Evolutionary conservation across 306 rosid species (phyloP).

Genomic region (Cicer pinnatifidum): DNA sequence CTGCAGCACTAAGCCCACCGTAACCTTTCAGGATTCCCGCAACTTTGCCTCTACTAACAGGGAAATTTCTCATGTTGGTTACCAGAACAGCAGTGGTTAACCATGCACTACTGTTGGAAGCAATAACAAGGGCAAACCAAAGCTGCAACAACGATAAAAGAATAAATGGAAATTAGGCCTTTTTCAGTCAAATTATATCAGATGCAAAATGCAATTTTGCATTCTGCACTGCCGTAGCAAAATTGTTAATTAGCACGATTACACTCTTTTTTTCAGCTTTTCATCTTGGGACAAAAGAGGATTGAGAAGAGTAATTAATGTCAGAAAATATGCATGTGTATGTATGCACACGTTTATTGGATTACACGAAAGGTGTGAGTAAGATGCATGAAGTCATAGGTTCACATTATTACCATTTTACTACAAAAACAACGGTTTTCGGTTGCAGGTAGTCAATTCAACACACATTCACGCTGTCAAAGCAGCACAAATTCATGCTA

Average conservation of each 20-base stretch:
- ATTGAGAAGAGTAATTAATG: not conserved
- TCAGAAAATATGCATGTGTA: not conserved
- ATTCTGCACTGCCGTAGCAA: not conserved
- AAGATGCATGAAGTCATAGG: not conserved
- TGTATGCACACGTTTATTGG: not conserved
- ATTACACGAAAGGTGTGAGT: not conserved
- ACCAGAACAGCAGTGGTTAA: conserved; percentile 73
- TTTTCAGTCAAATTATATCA: not conserved
- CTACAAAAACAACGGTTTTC: not conserved
- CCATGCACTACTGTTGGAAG: conserved; percentile 79
- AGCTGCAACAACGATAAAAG: conserved; percentile 50
- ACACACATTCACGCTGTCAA: not conserved
- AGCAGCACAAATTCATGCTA: not conserved
- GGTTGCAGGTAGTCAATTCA: not conserved
- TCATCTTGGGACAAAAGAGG: not conserved
- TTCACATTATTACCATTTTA: not conserved
- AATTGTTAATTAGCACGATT: not conserved
- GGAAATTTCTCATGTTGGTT: conserved; percentile 87
- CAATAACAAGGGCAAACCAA: conserved; percentile 70
- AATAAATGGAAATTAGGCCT: conserved; percentile 10
- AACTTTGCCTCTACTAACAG: conserved; percentile 70
- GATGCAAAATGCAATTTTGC: conserved; percentile 25
- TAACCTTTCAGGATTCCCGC: conserved; percentile 78
- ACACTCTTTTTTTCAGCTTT: not conserved
- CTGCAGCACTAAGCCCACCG: conserved; percentile 78